Conservation (phyloP, 768 basidiomycete species). For the Pleurotus salmoneostramineus region DNA sequence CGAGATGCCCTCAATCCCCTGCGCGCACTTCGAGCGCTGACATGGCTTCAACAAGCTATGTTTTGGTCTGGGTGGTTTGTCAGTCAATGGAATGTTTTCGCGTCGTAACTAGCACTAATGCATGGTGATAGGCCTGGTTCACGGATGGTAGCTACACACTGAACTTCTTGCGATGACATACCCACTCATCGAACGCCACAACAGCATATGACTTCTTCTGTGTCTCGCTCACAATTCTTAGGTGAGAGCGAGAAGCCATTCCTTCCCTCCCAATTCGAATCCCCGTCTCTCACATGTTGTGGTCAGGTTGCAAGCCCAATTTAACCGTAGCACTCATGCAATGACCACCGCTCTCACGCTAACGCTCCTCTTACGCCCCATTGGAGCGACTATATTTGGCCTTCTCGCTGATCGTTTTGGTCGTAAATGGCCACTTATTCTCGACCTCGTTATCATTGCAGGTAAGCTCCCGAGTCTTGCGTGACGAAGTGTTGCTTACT, state of each 20-base stretch:
- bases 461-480: background rate
- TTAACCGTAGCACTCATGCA: constrained; percentile 6
- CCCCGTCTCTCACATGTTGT: background rate
- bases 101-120: background rate
- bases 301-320: constrained; percentile 6
- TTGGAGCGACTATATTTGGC: constrained; percentile 30
- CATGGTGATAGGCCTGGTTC: constrained; percentile 7
- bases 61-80: constrained; percentile 38
- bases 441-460: constrained; percentile 9
- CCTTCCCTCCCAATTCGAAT: too few species aligned
- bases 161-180: background rate
- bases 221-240: constrained; percentile 38
- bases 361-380: constrained; percentile 66
- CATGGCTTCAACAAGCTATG: constrained; percentile 34
- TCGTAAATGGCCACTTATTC: constrained; percentile 13
- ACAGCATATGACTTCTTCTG: constrained; percentile 64
- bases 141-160: constrained; percentile 3
- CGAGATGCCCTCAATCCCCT: constrained; percentile 8
- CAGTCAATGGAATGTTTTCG: background rate
- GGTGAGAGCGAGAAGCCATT: background rate
- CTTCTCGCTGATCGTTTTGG: constrained; percentile 26
- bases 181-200: background rate
- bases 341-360: constrained; percentile 61
- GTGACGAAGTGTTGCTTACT: too few species aligned
- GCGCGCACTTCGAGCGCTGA: constrained; percentile 17